Evolutionary conservation across 768 basidiomycete genomes (phyloP).

Genomic region (Kwoniella heveanensis): DNA sequence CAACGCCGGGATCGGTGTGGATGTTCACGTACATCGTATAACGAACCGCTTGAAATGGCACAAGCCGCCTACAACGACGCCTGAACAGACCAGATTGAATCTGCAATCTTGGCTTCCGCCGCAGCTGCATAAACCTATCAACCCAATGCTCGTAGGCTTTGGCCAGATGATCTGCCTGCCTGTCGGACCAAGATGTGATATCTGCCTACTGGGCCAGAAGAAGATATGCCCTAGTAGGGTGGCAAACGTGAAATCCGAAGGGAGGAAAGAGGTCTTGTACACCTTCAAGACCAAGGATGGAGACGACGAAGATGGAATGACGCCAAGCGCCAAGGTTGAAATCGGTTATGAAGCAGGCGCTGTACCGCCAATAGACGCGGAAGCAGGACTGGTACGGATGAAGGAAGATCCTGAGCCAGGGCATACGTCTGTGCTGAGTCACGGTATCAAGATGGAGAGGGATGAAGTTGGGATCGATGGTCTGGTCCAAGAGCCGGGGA

Average conservation of each 20-base stretch:
- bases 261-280: constrained; percentile 48
- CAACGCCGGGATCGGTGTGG: constrained; percentile 89
- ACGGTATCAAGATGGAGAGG: constrained; percentile 16
- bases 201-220: constrained; percentile 48
- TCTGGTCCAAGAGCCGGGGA: constrained; percentile 18
- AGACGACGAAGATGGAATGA: constrained; percentile 4
- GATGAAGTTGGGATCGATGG: constrained; percentile 9
- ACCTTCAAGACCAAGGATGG: constrained; percentile 36
- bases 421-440: not conserved
- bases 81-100: constrained; percentile 75
- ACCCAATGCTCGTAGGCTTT: constrained; percentile 54
- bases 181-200: constrained; percentile 53
- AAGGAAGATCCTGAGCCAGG: constrained; percentile 15
- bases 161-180: constrained; percentile 54
- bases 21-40: constrained; percentile 93
- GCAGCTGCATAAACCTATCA: constrained; percentile 53
- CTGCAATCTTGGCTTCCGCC: constrained; percentile 54
- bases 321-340: constrained; percentile 23
- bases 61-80: constrained; percentile 74
- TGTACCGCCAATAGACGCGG: constrained; percentile 6
- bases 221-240: constrained; percentile 49
- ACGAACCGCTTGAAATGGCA: constrained; percentile 95
- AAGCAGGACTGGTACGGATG: constrained; percentile 16
- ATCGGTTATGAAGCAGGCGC: constrained; percentile 24
- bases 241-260: constrained; percentile 42